A percentile compares a stretch with the other conserved stretches of the same genome.
Conservation (phyloP, 768 basidiomycete species). For the Lyophyllum shimeji region DNA sequence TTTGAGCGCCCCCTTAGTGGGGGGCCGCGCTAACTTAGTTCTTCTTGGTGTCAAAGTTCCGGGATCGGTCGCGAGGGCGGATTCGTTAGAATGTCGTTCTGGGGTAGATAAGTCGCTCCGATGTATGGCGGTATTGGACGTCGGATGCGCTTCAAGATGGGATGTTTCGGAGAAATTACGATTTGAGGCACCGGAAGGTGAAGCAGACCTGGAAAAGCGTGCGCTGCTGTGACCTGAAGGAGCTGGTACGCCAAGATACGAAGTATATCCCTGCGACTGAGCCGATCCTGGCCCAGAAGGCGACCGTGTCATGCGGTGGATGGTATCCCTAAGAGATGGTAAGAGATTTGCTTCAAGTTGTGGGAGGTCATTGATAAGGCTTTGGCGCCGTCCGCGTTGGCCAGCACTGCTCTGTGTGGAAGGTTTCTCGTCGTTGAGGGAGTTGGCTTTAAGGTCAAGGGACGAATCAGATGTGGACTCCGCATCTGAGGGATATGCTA, state of each 20-base stretch:
- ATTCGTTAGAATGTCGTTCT: conserved; percentile 4
- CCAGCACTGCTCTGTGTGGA: conserved; percentile 12
- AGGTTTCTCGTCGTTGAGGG: conserved; percentile 10
- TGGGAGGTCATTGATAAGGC: conserved; percentile 52
- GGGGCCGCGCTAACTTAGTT: conserved; percentile 31
- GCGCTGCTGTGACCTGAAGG: not conserved
- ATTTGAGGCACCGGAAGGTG: conserved; percentile 13
- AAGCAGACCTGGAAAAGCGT: conserved; percentile 13
- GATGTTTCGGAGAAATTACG: not conserved
- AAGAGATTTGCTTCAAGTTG: conserved; percentile 64
- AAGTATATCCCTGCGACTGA: not conserved
- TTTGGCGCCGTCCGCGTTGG: conserved; percentile 31
- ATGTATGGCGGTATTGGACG: not conserved
- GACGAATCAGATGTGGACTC: conserved; percentile 28
- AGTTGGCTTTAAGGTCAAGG: conserved; percentile 25
- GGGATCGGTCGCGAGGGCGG: conserved; percentile 14
- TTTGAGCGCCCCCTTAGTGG: conserved; percentile 39
- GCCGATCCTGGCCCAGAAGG: conserved; percentile 32
- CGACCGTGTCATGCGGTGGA: conserved; percentile 69
- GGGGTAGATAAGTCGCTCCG: not conserved
- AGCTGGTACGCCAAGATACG: conserved; percentile 10
- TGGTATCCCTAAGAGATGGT: conserved; percentile 70
- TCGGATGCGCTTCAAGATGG: not conserved
- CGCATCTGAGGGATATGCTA: conserved; percentile 22
- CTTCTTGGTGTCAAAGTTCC: conserved; percentile 26